Percentiles rank a stretch among this genome's conserved stretches.
phyloP scores from a whole-genome alignment of 306 rosid species.

The Lathyrus oleraceus region DNA sequence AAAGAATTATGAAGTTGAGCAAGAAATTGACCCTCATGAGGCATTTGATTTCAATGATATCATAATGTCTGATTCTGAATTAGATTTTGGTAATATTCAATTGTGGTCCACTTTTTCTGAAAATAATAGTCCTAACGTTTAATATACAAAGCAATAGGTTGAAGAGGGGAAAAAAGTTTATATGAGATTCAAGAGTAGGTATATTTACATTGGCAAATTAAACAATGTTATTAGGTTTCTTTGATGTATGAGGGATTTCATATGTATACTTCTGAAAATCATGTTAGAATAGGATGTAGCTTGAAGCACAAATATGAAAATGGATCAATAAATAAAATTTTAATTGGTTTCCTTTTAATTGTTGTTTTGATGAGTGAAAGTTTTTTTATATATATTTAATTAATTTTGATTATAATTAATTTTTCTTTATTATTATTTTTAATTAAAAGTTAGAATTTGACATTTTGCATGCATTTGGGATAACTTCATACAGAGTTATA shows the following conservation, averaged over 20 bases:
- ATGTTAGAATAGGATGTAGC: conserved; percentile 32
- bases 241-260: conserved; percentile 32
- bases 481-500: too few species aligned
- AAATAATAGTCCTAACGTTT: conserved; percentile 28
- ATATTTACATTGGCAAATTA: conserved; percentile 32
- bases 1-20: conserved; percentile 35
- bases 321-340: conserved; percentile 15
- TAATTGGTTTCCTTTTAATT: not conserved
- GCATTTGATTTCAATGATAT: conserved; percentile 35
- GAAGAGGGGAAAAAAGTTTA: not conserved
- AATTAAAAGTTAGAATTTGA: too few species aligned
- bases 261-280: conserved; percentile 1
- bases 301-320: conserved; percentile 24
- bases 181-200: conserved; percentile 34
- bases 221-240: conserved; percentile 32
- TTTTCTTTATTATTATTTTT: too few species aligned
- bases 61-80: conserved; percentile 32
- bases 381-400: too few species aligned
- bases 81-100: conserved; percentile 36
- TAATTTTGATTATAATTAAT: too few species aligned
- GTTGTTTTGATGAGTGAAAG: not conserved
- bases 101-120: conserved; percentile 46
- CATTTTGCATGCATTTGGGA: too few species aligned
- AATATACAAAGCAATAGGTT: conserved; percentile 6
- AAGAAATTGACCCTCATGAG: conserved; percentile 28